Percentiles rank a stretch among this genome's conserved stretches.
These are phyloP conservation scores for Pleomassaria siparia DNA, from an alignment of 2,329 filamentous ascomycete species.

Conservation along the genomic window DNA sequence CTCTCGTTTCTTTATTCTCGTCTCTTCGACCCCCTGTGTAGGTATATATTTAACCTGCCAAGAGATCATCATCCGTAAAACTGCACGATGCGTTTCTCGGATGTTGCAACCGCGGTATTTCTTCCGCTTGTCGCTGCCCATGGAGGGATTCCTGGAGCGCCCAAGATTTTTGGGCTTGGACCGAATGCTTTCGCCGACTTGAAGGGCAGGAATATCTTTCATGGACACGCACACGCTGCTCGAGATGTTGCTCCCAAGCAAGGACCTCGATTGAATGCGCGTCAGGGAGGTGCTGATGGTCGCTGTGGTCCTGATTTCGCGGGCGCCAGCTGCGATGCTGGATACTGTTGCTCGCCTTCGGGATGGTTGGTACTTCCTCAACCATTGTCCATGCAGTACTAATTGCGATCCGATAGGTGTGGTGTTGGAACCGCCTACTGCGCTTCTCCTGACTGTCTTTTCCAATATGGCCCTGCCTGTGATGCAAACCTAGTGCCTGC, in stretches of 20 bases:
- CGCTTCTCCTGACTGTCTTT: conserved; percentile 61
- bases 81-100: conserved; percentile 34
- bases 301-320: conserved; percentile 30
- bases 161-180: conserved; percentile 36
- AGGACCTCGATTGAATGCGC: conserved; percentile 23
- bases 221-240: conserved; percentile 18
- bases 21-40: too few species aligned
- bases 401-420: conserved; percentile 40
- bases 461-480: conserved; percentile 60
- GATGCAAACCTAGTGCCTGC: conserved; percentile 59
- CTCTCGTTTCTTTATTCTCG: neutral
- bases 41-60: too few species aligned
- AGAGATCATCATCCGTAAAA: neutral
- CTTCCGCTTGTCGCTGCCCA: conserved; percentile 33
- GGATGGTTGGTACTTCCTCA: too few species aligned
- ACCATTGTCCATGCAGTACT: too few species aligned
- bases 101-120: conserved; percentile 29
- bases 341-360: conserved; percentile 38
- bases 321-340: conserved; percentile 29
- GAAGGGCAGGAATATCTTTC: conserved; percentile 31
- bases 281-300: conserved; percentile 33
- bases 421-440: conserved; percentile 61
- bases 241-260: conserved; percentile 20
- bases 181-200: conserved; percentile 25
- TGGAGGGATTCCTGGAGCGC: conserved; percentile 26